phyloP scores from a whole-genome alignment of 31 red algal genomes.

The Endocladia muricata region DNA sequence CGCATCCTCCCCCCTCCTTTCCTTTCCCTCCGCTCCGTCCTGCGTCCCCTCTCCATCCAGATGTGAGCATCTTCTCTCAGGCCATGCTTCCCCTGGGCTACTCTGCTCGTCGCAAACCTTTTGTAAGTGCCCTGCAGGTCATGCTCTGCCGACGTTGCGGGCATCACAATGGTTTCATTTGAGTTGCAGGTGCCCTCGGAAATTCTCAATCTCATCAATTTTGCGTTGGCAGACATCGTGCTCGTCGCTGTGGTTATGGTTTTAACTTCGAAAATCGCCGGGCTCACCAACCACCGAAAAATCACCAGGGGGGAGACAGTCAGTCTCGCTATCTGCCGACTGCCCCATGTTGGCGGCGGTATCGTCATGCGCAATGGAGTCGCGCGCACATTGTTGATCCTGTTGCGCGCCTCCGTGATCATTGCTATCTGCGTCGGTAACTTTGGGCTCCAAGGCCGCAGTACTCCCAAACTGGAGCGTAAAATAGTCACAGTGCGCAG shows the following conservation, averaged over 20 bases:
- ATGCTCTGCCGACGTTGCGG: too few species aligned
- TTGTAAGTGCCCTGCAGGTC: too few species aligned
- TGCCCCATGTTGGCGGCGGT: not conserved
- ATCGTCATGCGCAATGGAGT: not conserved
- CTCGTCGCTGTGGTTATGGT: not conserved
- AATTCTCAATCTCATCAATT: not conserved
- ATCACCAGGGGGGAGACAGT: not conserved
- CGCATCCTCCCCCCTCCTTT: too few species aligned
- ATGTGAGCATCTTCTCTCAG: too few species aligned
- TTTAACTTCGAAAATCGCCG: not conserved
- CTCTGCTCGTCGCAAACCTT: too few species aligned
- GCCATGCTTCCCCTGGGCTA: too few species aligned
- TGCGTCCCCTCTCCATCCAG: too few species aligned
- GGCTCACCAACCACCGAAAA: not conserved
- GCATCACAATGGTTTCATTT: not conserved
- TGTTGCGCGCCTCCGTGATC: not conserved
- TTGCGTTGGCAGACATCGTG: not conserved
- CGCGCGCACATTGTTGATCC: not conserved
- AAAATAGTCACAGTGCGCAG: too few species aligned
- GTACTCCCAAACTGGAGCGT: too few species aligned
- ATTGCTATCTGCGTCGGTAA: not conserved
- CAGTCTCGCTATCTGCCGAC: not conserved
- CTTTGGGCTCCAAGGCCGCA: not conserved
- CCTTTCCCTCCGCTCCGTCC: too few species aligned
- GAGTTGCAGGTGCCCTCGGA: not conserved